Evolutionary conservation across 176 grass and related monocot genomes (phyloP), one percentile per base, ranked within the genome.

Genomic region (Themeda triandra): DNA sequence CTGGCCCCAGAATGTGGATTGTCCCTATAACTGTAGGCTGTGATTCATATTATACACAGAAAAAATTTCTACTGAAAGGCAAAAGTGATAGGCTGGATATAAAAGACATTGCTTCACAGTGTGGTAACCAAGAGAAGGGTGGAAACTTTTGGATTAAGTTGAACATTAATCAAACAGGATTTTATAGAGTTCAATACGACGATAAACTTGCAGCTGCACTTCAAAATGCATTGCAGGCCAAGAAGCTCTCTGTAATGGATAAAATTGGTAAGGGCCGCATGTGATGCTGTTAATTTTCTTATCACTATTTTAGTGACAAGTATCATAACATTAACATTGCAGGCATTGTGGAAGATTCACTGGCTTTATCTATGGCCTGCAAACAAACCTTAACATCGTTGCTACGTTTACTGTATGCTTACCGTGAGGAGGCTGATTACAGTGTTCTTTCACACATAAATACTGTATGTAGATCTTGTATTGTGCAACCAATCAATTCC

Each of bases 171-270:
- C 92, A 95, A 86, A 93, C 91, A 27, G 96, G 93, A 41, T 95
- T 98, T 80, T 98, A 98, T 79, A 84, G 96, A 76, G 85, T 95
- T 33, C 85, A 93, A 85, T 98, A 98, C 74, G 93, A 98, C 45
- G 85, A 93, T 78, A 69, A 89, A 78, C 91, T 98, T 87, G 76
- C 83, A 71, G 83, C 77, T 83, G 76, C 89, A 71, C 89, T 98
- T 88, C 66, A 71, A 88, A 92, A 85, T 66, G 96, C 93, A 19
- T 80, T 93, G 58, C 84, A 92, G 77, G 42, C 83, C 71, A 89
- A 92, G 59, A 89, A 93, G 51, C 80, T 98, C 25, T 90, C 89
- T 69, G 66, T 90, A 76, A 95, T 82, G 82, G 96, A 98, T 85
- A 93, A 88, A 88, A 90, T 93, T 78, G 96, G 96, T 98, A 92